Conservation (phyloP, 257 asterid genomes). For the Scutellaria baicalensis region DNA sequence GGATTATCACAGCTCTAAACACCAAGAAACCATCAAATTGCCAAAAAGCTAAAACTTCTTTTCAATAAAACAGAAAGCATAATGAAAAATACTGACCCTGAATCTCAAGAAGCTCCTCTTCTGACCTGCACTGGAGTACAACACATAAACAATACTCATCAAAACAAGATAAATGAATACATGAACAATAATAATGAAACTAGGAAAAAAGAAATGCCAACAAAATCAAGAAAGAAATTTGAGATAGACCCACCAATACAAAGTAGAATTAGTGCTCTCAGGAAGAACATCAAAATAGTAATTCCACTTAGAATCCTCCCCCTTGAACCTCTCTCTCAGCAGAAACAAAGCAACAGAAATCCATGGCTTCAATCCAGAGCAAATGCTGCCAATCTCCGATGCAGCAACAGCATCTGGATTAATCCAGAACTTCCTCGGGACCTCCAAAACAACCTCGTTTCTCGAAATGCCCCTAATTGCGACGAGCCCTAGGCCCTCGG, state of each 20-base stretch:
- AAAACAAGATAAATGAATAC: not conserved
- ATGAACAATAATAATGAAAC: not conserved
- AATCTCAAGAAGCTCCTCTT: slow-evolving; percentile 96
- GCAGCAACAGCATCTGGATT: slow-evolving; percentile 60
- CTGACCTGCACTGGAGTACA: slow-evolving; percentile 96
- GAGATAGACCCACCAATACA: slow-evolving; percentile 78
- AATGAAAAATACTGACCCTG: slow-evolving; percentile 47
- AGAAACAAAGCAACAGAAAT: slow-evolving; percentile 69
- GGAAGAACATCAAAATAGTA: slow-evolving; percentile 72
- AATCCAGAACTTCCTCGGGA: slow-evolving; percentile 83
- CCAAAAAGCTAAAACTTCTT: not conserved
- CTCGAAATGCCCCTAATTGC: slow-evolving; percentile 56
- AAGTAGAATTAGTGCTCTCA: slow-evolving; percentile 59
- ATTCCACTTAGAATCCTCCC: slow-evolving; percentile 75
- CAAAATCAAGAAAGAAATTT: not conserved
- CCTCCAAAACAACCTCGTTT: slow-evolving; percentile 84
- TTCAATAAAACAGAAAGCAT: not conserved
- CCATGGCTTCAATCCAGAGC: slow-evolving; percentile 88
- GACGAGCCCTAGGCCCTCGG: slow-evolving; percentile 88
- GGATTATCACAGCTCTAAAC: not conserved
- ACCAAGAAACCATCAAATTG: not conserved
- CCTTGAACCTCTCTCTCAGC: slow-evolving; percentile 61
- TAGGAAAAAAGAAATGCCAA: not conserved
- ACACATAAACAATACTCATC: slow-evolving; percentile 32
- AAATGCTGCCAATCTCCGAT: slow-evolving; percentile 69